Evolutionary conservation across 2,329 filamentous ascomycete species (phyloP).

Genomic region (Pyrenophora seminiperda): DNA sequence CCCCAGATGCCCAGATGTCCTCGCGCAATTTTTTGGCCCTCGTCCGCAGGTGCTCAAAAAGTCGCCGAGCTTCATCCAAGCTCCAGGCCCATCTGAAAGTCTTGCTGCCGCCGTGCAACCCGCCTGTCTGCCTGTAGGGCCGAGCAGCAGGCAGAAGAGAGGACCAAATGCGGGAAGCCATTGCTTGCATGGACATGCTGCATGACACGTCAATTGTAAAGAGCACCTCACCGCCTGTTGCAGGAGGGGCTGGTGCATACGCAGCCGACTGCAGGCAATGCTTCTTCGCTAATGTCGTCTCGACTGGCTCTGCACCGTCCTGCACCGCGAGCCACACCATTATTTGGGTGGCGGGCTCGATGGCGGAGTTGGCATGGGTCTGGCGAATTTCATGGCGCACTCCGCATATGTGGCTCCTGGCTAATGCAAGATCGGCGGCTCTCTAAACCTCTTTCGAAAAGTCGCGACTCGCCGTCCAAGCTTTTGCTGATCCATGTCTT

Average conservation of each 20-base stretch:
- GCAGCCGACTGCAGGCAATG: constrained; percentile 10
- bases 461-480: constrained; percentile 18
- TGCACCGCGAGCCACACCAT: constrained; percentile 7
- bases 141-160: constrained; percentile 10
- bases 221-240: constrained; percentile 13
- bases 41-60: not conserved
- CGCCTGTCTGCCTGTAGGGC: constrained; percentile 21
- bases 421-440: constrained; percentile 29
- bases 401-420: constrained; percentile 36
- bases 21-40: constrained; percentile 2
- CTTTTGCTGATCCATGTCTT: constrained; percentile 23
- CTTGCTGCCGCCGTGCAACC: constrained; percentile 21
- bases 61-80: not conserved
- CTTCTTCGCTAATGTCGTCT: constrained; percentile 4
- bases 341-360: constrained; percentile 9
- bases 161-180: constrained; percentile 6
- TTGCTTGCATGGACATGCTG: constrained; percentile 15
- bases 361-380: constrained; percentile 19
- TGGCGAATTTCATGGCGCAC: constrained; percentile 27
- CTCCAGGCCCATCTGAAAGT: constrained; percentile 12
- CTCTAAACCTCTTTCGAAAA: constrained; percentile 20
- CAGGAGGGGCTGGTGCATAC: not conserved
- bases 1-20: not conserved
- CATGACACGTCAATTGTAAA: constrained; percentile 25
- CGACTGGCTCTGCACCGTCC: constrained; percentile 2